phyloP scores from a whole-genome alignment of 2,329 filamentous ascomycete species.

The Diaporthe citri region DNA sequence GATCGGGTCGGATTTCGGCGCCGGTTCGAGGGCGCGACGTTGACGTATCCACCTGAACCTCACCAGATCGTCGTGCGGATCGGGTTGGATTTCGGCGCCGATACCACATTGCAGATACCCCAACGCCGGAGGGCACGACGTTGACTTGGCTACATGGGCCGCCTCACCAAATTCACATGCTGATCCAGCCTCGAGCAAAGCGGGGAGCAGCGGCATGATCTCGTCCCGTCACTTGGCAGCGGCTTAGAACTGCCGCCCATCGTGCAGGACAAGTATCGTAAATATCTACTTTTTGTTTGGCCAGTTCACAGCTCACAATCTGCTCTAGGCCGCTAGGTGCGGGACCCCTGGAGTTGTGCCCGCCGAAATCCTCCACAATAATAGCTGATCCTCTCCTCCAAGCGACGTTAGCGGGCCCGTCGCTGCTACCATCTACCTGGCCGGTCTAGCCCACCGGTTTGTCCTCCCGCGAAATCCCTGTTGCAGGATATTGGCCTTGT shows the following conservation, averaged over 20 bases:
- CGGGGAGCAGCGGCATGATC: background rate
- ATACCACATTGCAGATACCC: too few species aligned
- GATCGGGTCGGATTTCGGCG: background rate
- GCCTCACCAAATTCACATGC: background rate
- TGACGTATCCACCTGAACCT: background rate
- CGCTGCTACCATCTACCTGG: background rate
- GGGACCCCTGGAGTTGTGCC: background rate
- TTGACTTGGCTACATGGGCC: background rate
- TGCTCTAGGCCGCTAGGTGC: background rate
- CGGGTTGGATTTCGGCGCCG: background rate
- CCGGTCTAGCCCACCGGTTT: background rate
- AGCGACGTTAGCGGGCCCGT: background rate
- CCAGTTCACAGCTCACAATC: background rate
- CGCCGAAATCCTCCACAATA: background rate
- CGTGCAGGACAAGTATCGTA: background rate
- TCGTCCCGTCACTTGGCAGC: constrained; percentile 1
- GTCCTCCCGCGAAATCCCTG: background rate
- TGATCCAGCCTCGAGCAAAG: background rate
- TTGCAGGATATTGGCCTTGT: constrained; percentile 6
- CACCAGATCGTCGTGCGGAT: background rate
- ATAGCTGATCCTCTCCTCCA: constrained; percentile 3
- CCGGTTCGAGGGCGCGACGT: background rate
- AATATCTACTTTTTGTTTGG: background rate
- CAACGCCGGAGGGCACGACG: too few species aligned
- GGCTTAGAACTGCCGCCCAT: background rate